These are phyloP conservation scores for Chaetomium tenue DNA, from an alignment of 495 filamentous ascomycete species.

Conservation along the genomic window DNA sequence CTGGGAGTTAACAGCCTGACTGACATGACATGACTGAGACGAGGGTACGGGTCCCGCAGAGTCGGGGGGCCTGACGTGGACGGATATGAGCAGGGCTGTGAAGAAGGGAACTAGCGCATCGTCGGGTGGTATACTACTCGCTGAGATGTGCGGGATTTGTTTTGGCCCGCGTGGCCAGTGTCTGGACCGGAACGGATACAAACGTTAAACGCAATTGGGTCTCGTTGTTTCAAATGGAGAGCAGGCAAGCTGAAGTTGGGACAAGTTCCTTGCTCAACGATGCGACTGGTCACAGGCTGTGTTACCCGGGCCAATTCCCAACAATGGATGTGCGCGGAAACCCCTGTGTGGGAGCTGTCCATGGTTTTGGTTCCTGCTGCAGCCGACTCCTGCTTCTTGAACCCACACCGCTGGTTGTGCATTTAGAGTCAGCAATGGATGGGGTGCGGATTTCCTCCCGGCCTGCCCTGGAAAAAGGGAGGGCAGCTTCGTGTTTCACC, in stretches of 20 bases:
- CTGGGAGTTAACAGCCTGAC: not conserved
- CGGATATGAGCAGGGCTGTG: not conserved
- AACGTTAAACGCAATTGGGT: not conserved
- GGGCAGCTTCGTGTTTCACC: not conserved
- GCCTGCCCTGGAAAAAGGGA: not conserved
- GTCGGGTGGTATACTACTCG: not conserved
- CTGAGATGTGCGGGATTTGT: not conserved
- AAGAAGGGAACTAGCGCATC: not conserved
- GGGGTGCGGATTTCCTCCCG: too few species aligned
- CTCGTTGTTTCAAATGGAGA: not conserved
- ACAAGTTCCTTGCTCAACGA: not conserved
- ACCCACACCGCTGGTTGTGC: constrained; percentile 19
- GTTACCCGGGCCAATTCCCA: not conserved
- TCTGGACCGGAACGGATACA: not conserved
- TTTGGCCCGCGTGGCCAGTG: not conserved
- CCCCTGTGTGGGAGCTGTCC: not conserved
- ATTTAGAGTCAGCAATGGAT: too few species aligned
- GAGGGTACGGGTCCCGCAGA: not conserved
- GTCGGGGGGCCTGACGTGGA: not conserved
- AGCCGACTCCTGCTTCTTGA: constrained; percentile 9
- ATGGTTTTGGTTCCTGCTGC: not conserved
- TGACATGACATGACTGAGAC: not conserved
- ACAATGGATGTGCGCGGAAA: not conserved
- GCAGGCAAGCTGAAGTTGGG: not conserved
- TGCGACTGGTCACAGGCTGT: not conserved